Conservation (phyloP, 768 basidiomycete genomes). For the Auriscalpium vulgare region DNA sequence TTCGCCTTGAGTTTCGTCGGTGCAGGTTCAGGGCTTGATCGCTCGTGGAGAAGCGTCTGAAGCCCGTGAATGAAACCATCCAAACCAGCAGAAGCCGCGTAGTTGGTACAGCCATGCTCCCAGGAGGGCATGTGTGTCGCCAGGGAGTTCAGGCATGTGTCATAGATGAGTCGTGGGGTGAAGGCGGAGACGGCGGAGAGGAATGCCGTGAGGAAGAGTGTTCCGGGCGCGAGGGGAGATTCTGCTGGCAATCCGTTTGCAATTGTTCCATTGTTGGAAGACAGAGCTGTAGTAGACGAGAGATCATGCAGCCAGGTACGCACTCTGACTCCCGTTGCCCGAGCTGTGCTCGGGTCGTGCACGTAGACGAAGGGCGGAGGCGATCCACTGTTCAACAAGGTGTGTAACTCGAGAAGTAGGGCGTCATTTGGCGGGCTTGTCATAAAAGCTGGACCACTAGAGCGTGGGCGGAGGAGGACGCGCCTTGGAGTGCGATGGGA, state of each 20-base stretch:
- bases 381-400: conserved; percentile 24
- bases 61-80: conserved; percentile 69
- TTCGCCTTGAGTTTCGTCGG: conserved; percentile 10
- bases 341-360: conserved; percentile 45
- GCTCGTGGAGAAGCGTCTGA: conserved; percentile 26
- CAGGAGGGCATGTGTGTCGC: conserved; percentile 48
- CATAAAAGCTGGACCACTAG: too few species aligned
- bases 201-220: too few species aligned
- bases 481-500: too few species aligned
- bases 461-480: too few species aligned
- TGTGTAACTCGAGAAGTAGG: conserved; percentile 8
- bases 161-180: conserved; percentile 54
- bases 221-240: too few species aligned
- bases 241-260: not conserved
- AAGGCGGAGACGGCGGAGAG: conserved; percentile 45
- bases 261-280: conserved; percentile 13
- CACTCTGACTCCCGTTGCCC: conserved; percentile 25
- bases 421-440: too few species aligned
- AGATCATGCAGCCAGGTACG: too few species aligned
- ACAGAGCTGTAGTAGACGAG: too few species aligned
- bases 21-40: not conserved
- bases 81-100: conserved; percentile 43
- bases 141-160: conserved; percentile 54
- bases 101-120: conserved; percentile 55
- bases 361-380: conserved; percentile 66